Conservation (phyloP, 108 stramenopile genomes). For the Nitzschia sp. region DNA sequence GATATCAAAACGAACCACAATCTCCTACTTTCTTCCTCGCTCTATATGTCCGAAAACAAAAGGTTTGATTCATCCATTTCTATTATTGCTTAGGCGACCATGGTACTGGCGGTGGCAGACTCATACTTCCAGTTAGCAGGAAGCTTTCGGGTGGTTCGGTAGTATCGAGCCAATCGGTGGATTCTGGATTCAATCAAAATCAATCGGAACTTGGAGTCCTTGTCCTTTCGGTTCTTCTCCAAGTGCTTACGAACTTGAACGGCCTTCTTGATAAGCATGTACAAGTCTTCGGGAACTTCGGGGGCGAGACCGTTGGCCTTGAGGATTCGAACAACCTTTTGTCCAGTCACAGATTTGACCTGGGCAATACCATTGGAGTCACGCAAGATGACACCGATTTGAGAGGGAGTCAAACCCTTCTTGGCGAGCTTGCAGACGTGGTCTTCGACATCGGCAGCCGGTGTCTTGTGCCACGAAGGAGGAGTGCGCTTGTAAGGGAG, state of each 20-base stretch:
- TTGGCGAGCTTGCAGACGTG: conserved; percentile 99
- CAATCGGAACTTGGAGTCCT: conserved; percentile 99
- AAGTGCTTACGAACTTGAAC: conserved; percentile 99
- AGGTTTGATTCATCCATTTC: background rate
- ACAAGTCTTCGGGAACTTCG: conserved; percentile 99
- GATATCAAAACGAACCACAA: too few species aligned
- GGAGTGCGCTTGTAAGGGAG: conserved; percentile 99
- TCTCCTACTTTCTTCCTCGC: too few species aligned
- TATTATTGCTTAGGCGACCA: conserved; percentile 90
- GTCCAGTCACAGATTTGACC: conserved; percentile 96
- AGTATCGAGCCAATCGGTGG: conserved; percentile 98
- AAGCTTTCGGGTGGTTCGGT: conserved; percentile 98
- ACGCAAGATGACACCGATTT: conserved; percentile 99
- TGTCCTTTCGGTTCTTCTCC: conserved; percentile 99
- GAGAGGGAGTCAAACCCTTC: conserved; percentile 99
- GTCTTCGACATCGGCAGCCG: conserved; percentile 91
- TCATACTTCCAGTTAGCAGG: conserved; percentile 99
- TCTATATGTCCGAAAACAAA: too few species aligned
- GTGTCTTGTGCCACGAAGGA: conserved; percentile 97
- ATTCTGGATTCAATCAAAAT: conserved; percentile 99
- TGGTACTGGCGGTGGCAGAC: conserved; percentile 96
- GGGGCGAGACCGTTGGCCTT: conserved; percentile 99
- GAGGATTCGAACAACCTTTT: conserved; percentile 99
- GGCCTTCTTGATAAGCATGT: conserved; percentile 99
- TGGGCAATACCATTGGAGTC: conserved; percentile 98